phyloP scores from a whole-genome alignment of 2,329 filamentous ascomycete species.

The Calonectria montana region DNA sequence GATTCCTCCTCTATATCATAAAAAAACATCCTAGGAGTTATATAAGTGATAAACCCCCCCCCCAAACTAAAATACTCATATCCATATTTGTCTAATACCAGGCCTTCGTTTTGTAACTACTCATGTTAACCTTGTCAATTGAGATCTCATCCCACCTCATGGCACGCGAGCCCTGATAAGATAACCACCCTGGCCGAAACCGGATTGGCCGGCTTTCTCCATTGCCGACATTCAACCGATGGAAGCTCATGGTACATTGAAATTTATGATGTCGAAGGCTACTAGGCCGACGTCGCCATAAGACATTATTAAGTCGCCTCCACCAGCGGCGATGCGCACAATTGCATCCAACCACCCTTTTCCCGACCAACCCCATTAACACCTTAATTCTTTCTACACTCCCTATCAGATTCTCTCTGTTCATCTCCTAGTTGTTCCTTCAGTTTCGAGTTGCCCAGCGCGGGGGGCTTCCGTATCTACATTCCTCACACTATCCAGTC shows the following conservation, averaged over 20 bases:
- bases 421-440: slow-evolving; percentile 30
- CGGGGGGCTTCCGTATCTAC: slow-evolving; percentile 37
- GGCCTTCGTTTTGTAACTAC: neutral
- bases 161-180: slow-evolving; percentile 32
- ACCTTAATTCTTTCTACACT: neutral
- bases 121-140: neutral
- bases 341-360: slow-evolving; percentile 37
- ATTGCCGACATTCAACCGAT: slow-evolving; percentile 45
- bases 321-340: slow-evolving; percentile 48
- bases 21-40: no score
- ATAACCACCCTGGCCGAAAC: slow-evolving; percentile 30
- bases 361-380: slow-evolving; percentile 25
- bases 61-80: neutral
- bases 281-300: slow-evolving; percentile 42
- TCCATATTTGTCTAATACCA: neutral
- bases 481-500: slow-evolving; percentile 19
- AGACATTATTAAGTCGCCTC: slow-evolving; percentile 48
- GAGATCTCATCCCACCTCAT: neutral
- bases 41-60: no score
- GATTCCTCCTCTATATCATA: no score
- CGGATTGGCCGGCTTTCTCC: slow-evolving; percentile 23
- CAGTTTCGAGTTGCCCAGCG: slow-evolving; percentile 35
- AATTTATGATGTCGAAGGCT: slow-evolving; percentile 46
- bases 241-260: slow-evolving; percentile 45
- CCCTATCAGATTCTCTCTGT: slow-evolving; percentile 13